Evolutionary conservation across 768 basidiomycete genomes (phyloP), one percentile per base, ranked within the genome.

Genomic region (Galerina marginata): DNA sequence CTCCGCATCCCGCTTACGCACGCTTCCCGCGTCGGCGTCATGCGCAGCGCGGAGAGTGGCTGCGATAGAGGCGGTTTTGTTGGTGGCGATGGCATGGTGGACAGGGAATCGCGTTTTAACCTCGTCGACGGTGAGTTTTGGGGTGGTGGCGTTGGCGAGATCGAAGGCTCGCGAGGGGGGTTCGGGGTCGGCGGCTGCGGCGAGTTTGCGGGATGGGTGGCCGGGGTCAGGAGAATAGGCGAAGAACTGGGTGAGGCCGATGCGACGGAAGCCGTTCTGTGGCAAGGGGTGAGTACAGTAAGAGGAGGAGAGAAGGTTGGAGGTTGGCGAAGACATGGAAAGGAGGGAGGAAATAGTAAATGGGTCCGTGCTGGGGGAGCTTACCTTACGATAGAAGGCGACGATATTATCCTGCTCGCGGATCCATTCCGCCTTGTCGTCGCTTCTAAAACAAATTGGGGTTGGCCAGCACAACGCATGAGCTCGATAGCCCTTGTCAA

Each of bases 221-320:
- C 29, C 9, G 3, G 6, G n/a, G 29, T 33, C 29, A 4, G 48
- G 26, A 6, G 48, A 49, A 25, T 49, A 49, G 4, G 25, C 48
- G 29, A 49, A 16, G 11, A 29, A 25, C 0, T 29, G 7, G 26
- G 48, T 29, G 4, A 49, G 48, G 4, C 48, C 48, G 14, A 72
- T 60, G 45, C 71, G 70, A 12, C 71, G 65, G 38, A 72, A 72
- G 26, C 65, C 46, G 25, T 69, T 71, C 71, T 72, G 44, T 4
- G 2, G 33, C 12, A 53, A 6, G n/a, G 20, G 6, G 38, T 38
- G 6, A 39, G 23, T 20, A 20, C 20, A 20, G 20, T 20, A 1
- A 20, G 36, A 20, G 37, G 20, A 20, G 26, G 26, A 20, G 5
- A 23, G 15, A 20, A 48, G 1, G 11, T 1, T 11, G 16, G 48